Conservation (phyloP, 2,329 filamentous ascomycete species). For the Pseudopyricularia javanii region DNA sequence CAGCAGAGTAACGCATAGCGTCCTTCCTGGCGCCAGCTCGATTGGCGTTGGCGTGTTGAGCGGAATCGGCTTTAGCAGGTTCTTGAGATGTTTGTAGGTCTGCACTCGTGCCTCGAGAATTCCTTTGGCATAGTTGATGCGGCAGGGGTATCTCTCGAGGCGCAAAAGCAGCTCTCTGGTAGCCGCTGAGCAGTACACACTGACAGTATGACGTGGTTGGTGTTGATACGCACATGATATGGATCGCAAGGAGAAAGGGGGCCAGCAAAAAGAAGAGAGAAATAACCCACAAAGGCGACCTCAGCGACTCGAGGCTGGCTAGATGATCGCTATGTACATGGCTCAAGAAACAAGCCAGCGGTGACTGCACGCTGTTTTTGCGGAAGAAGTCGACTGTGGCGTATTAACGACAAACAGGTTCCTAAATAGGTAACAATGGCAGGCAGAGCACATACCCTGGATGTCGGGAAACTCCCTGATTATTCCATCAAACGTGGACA, state of each 20-base stretch:
- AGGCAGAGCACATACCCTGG: not conserved
- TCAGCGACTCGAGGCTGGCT: constrained; percentile 62
- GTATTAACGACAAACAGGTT: not conserved
- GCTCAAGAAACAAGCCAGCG: constrained; percentile 77
- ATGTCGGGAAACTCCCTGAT: constrained; percentile 2
- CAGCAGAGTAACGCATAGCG: constrained; percentile 71
- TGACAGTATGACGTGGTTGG: constrained; percentile 11
- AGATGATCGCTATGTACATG: constrained; percentile 91
- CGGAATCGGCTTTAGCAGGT: constrained; percentile 68
- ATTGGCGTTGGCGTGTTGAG: constrained; percentile 67
- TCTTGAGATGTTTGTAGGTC: constrained; percentile 65
- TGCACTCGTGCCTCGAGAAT: constrained; percentile 63
- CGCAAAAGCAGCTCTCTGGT: constrained; percentile 71
- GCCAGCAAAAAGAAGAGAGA: not conserved
- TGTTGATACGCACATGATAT: not conserved
- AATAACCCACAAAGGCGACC: constrained; percentile 54
- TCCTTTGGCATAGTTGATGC: constrained; percentile 69
- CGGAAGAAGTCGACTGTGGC: constrained; percentile 73
- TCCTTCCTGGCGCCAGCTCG: constrained; percentile 55
- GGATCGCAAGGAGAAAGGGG: not conserved
- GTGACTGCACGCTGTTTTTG: constrained; percentile 38
- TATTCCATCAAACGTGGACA: constrained; percentile 3
- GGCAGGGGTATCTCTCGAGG: constrained; percentile 66
- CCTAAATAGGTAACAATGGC: not conserved
- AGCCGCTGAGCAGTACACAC: constrained; percentile 77